Conservation (phyloP, 176 grass and related monocot species). For the Zoysia pacifica region DNA sequence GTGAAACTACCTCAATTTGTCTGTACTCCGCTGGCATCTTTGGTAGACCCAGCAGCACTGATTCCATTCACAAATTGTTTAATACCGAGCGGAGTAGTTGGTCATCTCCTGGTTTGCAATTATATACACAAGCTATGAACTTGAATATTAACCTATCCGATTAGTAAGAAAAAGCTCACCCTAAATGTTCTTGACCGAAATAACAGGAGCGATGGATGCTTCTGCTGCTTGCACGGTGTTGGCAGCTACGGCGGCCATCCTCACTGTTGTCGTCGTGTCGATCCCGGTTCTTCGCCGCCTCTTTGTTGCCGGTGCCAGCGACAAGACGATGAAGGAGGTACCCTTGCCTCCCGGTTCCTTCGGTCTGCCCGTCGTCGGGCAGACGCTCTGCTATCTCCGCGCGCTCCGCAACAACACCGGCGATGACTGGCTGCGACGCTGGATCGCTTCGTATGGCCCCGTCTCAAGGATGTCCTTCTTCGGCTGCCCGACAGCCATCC, state of each 20-base stretch:
- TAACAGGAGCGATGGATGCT: neutral
- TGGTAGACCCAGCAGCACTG: too few species aligned
- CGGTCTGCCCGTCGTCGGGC: neutral
- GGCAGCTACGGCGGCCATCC: neutral
- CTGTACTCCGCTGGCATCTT: too few species aligned
- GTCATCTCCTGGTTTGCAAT: too few species aligned
- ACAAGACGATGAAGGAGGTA: neutral
- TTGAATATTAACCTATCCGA: too few species aligned
- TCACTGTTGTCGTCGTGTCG: neutral
- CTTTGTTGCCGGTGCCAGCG: too few species aligned
- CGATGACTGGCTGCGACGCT: neutral
- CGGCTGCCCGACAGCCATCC: slow-evolving; percentile 26
- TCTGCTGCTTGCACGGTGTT: neutral
- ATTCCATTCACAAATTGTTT: too few species aligned
- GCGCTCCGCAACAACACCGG: neutral
- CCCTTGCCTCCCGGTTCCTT: neutral
- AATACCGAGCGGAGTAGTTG: too few species aligned
- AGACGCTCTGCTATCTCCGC: neutral
- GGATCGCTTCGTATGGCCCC: slow-evolving; percentile 3
- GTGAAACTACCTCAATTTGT: too few species aligned
- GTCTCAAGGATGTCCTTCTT: slow-evolving; percentile 48
- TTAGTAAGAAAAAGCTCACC: neutral
- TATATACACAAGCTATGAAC: too few species aligned
- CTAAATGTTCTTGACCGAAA: neutral
- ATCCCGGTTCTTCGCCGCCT: neutral